Base-by-base conservation (phyloP, 352 stramenopile genomes). In the Aphanomyces invadans region DNA sequence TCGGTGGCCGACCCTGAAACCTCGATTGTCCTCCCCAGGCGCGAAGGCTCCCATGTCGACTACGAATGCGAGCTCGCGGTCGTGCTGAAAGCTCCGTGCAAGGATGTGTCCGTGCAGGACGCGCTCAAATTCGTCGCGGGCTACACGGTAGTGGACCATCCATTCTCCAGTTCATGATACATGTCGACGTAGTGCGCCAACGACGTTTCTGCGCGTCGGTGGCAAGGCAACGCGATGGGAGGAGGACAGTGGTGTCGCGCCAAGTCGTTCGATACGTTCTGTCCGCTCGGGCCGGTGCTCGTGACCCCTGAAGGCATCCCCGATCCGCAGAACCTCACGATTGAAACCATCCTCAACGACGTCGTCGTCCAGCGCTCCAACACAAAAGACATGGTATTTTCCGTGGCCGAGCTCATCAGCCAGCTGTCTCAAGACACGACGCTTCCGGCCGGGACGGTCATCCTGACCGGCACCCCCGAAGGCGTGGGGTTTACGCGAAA, bases 201-300 rank as follows among this genome's bases (percentile, higher is more conserved):
- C 70, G 88, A 96, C 65, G 86, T 97, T 29, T 94, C 86, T 55
- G 87, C 88, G 25, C 81, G 89, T 59, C 76, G 88, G 11, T 97
- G 89, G 88, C 88, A 97, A 68, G 84, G 83, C 48, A 87, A 86
- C 67, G 39, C 48, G 2, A 87, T 81, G 38, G 87, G 88, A 49
- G 85, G 86, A 32, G 85, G 86, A 31, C 90, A 97, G 73, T 97
- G 87, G 87, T 90, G 79, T 65, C 84, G 84, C 49, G 71, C 81
- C 52, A 97, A 97, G 76, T 86, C 75, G 0, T 96, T 97, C 65
- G 88, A 97, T 68, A 95, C 87, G 2, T 96, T 96, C 65, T 94
- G 82, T 68, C 90, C 90, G 5, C 75, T 97, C 21, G 90, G 90
- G 0, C 90, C 90, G 2, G 83, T 85, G 44, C 79, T 97, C 38